A percentile compares a stretch with the other conserved stretches of the same genome.
These are phyloP conservation scores for Aegilops umbellulata DNA, from an alignment of 176 grass and related monocot genomes.

Conservation along the genomic window DNA sequence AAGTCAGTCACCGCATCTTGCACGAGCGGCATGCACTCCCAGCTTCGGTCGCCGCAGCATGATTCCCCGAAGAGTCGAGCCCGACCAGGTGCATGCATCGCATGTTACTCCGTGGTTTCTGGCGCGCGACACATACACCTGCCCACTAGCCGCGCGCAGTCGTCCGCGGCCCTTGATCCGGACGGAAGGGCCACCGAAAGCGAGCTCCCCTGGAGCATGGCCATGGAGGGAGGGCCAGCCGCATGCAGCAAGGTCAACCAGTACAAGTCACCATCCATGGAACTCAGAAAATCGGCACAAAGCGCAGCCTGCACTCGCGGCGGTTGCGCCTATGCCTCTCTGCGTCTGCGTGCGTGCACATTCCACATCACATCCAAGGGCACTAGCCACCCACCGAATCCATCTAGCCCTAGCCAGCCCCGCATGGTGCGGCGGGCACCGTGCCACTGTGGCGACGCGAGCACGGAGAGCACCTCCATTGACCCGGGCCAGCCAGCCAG, in stretches of 20 bases:
- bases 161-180: background rate
- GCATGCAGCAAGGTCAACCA: constrained; percentile 30
- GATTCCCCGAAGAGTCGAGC: background rate
- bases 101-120: background rate
- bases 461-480: constrained; percentile 15
- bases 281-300: background rate
- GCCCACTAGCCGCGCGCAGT: background rate
- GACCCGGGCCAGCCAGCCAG: background rate
- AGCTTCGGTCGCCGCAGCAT: background rate
- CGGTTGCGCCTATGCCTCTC: background rate
- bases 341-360: background rate
- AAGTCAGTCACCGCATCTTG: no score
- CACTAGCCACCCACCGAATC: background rate
- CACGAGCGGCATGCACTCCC: no score
- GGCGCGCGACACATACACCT: no score
- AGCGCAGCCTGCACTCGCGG: no score
- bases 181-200: background rate
- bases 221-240: no score
- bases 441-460: background rate
- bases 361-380: constrained; percentile 17
- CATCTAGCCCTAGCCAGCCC: background rate
- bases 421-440: background rate
- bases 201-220: no score
- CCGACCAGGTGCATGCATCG: background rate
- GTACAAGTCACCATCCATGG: constrained; percentile 2